These are phyloP conservation scores for Hymenoscyphus linearis DNA, from an alignment of 2,329 filamentous ascomycete genomes.

Conservation along the genomic window DNA sequence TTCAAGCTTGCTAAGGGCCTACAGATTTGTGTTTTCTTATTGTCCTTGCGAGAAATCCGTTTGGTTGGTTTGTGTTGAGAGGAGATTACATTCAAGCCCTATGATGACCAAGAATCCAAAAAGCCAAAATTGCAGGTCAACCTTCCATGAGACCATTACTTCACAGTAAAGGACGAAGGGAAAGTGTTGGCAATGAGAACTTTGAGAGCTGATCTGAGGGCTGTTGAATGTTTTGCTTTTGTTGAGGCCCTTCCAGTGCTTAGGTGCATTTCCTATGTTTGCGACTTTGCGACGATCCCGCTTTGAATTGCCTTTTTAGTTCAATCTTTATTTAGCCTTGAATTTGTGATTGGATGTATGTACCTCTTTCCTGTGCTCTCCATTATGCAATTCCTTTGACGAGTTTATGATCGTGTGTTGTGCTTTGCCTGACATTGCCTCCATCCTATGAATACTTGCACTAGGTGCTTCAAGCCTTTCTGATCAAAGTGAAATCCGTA, in stretches of 20 bases:
- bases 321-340: background rate
- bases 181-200: constrained; percentile 35
- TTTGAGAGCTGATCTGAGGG: constrained; percentile 37
- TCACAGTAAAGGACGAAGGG: constrained; percentile 15
- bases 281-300: too few species aligned
- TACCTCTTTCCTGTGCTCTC: background rate
- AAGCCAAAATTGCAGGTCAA: constrained; percentile 37
- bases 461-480: background rate
- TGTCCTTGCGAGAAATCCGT: constrained; percentile 6
- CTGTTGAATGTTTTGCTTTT: constrained; percentile 14
- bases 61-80: constrained; percentile 12
- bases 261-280: background rate
- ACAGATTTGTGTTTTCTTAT: constrained; percentile 13
- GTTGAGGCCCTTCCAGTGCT: constrained; percentile 1
- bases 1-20: constrained; percentile 9
- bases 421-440: background rate
- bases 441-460: background rate
- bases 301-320: background rate
- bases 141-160: constrained; percentile 23
- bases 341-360: background rate
- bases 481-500: too few species aligned
- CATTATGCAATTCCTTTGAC: background rate
- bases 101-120: constrained; percentile 36
- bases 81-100: constrained; percentile 20
- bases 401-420: background rate